A percentile compares a stretch with the other conserved stretches of the same genome.
phyloP scores from a whole-genome alignment of 1,139 yeast species.

The Zygoascus hellenicus region DNA sequence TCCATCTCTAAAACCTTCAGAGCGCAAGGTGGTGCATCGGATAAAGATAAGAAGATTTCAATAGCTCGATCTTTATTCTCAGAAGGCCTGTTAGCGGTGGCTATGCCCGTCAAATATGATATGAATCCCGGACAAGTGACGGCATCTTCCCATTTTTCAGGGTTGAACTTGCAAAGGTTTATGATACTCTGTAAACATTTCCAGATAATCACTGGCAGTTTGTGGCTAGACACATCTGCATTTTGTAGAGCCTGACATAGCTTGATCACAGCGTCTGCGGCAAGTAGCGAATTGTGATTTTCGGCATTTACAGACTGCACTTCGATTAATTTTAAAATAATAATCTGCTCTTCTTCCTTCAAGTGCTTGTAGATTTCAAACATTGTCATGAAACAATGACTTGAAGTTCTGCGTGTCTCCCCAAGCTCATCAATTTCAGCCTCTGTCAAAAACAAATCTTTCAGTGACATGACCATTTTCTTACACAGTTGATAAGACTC shows the following conservation, averaged over 20 bases:
- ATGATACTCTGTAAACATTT: conserved; percentile 35
- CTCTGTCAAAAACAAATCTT: no score
- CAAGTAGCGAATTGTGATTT: conserved; percentile 1
- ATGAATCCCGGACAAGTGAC: conserved; percentile 47
- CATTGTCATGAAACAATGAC: no score
- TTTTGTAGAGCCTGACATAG: conserved; percentile 28
- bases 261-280: conserved; percentile 1
- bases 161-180: conserved; percentile 56
- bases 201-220: conserved; percentile 17
- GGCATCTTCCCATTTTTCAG: conserved; percentile 47
- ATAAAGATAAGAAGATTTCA: no score
- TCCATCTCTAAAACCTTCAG: no score
- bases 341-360: no score
- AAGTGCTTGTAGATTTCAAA: no score
- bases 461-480: no score
- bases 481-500: no score
- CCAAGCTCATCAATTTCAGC: no score
- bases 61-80: no score
- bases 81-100: conserved; percentile 45
- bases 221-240: conserved; percentile 1
- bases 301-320: conserved; percentile 28
- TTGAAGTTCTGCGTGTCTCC: no score
- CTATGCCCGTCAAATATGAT: conserved; percentile 45
- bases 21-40: no score
- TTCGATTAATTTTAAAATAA: conserved; percentile 28